Evolutionary conservation across 2,329 filamentous ascomycete genomes (phyloP).

Genomic region (Endocalyx cinctus): DNA sequence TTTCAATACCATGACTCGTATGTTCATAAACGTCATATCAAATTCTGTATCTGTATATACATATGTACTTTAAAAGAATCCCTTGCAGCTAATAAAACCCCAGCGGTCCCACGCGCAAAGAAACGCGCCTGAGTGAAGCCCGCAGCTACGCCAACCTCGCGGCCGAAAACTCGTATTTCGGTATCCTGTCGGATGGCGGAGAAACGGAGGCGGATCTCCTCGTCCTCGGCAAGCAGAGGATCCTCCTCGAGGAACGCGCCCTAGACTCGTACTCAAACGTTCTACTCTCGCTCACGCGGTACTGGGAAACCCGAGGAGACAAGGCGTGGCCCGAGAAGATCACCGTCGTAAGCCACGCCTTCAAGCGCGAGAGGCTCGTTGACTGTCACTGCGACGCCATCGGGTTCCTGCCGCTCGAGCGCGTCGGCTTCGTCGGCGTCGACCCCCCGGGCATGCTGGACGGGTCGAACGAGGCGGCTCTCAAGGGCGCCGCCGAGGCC

Average conservation of each 20-base stretch:
- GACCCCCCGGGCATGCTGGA: constrained; percentile 51
- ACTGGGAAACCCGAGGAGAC: constrained; percentile 47
- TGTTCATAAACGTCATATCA: no score
- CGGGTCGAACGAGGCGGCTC: constrained; percentile 33
- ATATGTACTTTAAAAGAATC: no score
- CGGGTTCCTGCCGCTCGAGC: constrained; percentile 42
- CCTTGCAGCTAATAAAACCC: not conserved
- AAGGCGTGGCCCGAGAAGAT: constrained; percentile 54
- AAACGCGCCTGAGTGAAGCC: constrained; percentile 56
- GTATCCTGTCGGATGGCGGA: constrained; percentile 29
- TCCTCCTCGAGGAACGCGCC: constrained; percentile 64
- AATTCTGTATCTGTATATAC: no score
- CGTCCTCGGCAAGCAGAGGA: no score
- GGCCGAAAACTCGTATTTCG: constrained; percentile 41
- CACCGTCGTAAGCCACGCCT: constrained; percentile 64
- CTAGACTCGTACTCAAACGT: constrained; percentile 86
- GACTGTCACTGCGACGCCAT: constrained; percentile 61
- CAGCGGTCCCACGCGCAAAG: constrained; percentile 59
- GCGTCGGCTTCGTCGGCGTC: constrained; percentile 55
- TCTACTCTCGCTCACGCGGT: constrained; percentile 62
- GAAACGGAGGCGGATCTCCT: constrained; percentile 2
- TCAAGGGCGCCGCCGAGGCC: constrained; percentile 38
- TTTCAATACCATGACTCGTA: no score
- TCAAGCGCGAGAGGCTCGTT: constrained; percentile 61
- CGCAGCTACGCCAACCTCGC: constrained; percentile 57